phyloP scores from a whole-genome alignment of 2,329 filamentous ascomycete genomes.

The Fusarium sublunatum region DNA sequence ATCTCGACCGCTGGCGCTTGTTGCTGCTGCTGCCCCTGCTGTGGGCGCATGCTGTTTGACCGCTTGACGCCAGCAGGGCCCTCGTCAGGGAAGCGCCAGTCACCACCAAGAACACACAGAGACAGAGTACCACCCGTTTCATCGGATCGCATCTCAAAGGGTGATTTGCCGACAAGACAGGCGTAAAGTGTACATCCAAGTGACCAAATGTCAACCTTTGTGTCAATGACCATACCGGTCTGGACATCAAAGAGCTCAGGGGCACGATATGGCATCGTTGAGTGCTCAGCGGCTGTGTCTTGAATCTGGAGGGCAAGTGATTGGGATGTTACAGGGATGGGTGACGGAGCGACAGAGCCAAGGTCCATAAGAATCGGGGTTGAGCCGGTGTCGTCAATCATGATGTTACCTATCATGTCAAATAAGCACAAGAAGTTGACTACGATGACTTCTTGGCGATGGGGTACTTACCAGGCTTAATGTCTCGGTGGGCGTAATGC shows the following conservation, averaged over 20 bases:
- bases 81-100: conserved; percentile 97
- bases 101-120: conserved; percentile 90
- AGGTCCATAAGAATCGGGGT: conserved; percentile 97
- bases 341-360: conserved; percentile 87
- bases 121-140: conserved; percentile 95
- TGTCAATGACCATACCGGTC: conserved; percentile 90
- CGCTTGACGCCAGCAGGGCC: conserved; percentile 67
- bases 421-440: conserved; percentile 4
- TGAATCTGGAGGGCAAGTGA: conserved; percentile 92
- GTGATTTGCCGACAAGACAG: conserved; percentile 94
- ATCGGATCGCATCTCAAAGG: conserved; percentile 94
- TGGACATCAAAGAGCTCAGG: conserved; percentile 98
- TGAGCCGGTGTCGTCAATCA: conserved; percentile 92
- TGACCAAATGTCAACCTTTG: conserved; percentile 98
- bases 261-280: conserved; percentile 97
- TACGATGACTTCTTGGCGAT: background rate
- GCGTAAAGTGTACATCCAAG: conserved; percentile 98
- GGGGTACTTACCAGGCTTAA: conserved; percentile 84
- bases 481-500: conserved; percentile 94
- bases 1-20: conserved; percentile 64
- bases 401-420: conserved; percentile 80
- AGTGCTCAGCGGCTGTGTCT: conserved; percentile 94
- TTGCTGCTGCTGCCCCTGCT: conserved; percentile 48
- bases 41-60: conserved; percentile 54
- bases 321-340: conserved; percentile 88